Base-by-base conservation (phyloP, 1,284 basidiomycete species). In the Paramarasmius palmivorus region DNA sequence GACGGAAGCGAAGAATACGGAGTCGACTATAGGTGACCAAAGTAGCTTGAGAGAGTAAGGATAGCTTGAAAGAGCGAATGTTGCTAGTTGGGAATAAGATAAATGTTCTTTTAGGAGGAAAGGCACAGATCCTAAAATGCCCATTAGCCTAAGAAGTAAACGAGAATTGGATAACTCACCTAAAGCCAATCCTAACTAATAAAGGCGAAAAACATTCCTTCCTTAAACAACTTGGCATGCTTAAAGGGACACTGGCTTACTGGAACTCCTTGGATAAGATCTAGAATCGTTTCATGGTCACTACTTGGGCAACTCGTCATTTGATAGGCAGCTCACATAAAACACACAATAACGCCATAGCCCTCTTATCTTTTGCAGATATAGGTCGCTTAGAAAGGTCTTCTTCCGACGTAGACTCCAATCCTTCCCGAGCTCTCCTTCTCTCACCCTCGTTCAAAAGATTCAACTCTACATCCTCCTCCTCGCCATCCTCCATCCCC, bases 1-100 rank as follows among this genome's bases (percentile, higher is more conserved):
- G 56, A 95, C 67, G 46, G 83, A 84, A 40, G 84, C 76, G 60
- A 92, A 79, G 69, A 92, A 99, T 59, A 90, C 77, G 3, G 95
- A 92, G 68, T 99, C 97, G 55, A 99, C 94, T 60, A 99, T 91
- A 40, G 97, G 97, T 22, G 94, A 96, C 96, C 97, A 99, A 58
- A 99, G 73, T 52, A 99, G 76, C 73, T 99, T 99, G 65, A 99
- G 84, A 34, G 93, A 96, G 75, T 99, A 99, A 8, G 97, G 97
- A 76, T 98, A 99, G 57, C 89, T 91, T 54, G 93, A 89, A 41
- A 99, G 81, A 48, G 94, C 92, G 73, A 99, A 98, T 25, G 95
- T 84, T 55, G 92, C 97, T 52, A 99, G 84, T 72, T 98, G 94
- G 29, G 94, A 95, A 76, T 99, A 99, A 40, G 93, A 95, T 56